Evolutionary conservation across 371 early-diverging fungal species (phyloP).

Genomic region (Fennellomyces sp.): DNA sequence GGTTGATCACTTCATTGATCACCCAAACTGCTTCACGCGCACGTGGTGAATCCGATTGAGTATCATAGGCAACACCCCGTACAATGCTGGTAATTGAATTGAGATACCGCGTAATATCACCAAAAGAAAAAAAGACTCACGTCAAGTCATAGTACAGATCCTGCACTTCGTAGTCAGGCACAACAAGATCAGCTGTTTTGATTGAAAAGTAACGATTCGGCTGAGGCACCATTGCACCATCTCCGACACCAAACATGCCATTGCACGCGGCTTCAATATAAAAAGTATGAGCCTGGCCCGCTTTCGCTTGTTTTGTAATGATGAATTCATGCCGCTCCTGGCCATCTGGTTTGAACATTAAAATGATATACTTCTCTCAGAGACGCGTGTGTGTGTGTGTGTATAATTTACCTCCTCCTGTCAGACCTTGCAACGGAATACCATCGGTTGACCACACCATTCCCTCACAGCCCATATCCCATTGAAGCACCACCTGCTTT

Average conservation of each 20-base stretch:
- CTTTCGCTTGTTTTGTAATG: conserved; percentile 63
- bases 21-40: conserved; percentile 72
- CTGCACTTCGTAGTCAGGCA: conserved; percentile 68
- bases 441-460: conserved; percentile 89
- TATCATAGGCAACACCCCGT: conserved; percentile 74
- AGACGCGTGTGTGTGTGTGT: too few relatives aligned
- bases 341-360: conserved; percentile 46
- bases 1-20: conserved; percentile 83
- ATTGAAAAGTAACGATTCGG: conserved; percentile 60
- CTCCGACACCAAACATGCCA: conserved; percentile 89
- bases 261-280: conserved; percentile 94
- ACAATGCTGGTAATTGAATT: conserved; percentile 63
- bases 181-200: conserved; percentile 68
- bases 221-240: conserved; percentile 72
- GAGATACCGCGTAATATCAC: neutral
- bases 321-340: conserved; percentile 80
- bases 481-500: conserved; percentile 72
- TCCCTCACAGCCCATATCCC: conserved; percentile 88
- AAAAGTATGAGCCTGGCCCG: conserved; percentile 68
- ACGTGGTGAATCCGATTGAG: conserved; percentile 69
- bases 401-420: conserved; percentile 65
- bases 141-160: conserved; percentile 69
- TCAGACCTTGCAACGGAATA: conserved; percentile 85
- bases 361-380: neutral
- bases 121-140: conserved; percentile 16